Percentiles rank a stretch among this genome's conserved stretches.
phyloP scores from a whole-genome alignment of 169 alveolate genomes.

The Plasmodium reichenowi region DNA sequence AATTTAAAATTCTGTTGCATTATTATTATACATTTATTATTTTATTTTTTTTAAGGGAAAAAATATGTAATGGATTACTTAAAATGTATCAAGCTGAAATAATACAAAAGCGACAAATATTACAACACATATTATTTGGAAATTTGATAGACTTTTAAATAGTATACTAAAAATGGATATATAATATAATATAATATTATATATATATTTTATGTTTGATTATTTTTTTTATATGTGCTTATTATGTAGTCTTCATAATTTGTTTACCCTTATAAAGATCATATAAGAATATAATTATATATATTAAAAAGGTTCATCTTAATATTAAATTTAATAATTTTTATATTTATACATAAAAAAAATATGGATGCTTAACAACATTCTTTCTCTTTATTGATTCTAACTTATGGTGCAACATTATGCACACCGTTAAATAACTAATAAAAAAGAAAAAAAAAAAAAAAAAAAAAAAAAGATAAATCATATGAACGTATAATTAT shows the following conservation, averaged over 20 bases:
- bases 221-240: background rate
- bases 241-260: no score
- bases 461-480: background rate
- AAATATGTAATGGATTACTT: conserved; percentile 89
- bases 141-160: conserved; percentile 83
- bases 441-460: background rate
- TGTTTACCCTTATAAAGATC: background rate
- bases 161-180: no score
- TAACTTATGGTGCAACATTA: conserved; percentile 5
- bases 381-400: background rate
- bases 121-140: conserved; percentile 93
- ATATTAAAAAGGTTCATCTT: background rate
- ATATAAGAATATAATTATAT: background rate
- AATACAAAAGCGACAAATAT: conserved; percentile 91
- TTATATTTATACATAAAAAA: background rate
- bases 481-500: background rate
- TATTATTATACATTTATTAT: conserved; percentile 80
- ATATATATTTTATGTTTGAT: background rate
- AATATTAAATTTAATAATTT: no score
- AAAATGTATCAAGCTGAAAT: conserved; percentile 95
- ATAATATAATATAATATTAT: background rate
- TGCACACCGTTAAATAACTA: conserved; percentile 5
- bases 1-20: background rate
- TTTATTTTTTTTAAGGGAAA: conserved; percentile 81
- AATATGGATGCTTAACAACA: background rate